These are phyloP conservation scores for Malus sylvestris DNA, from an alignment of 306 rosid genomes.

Conservation along the genomic window DNA sequence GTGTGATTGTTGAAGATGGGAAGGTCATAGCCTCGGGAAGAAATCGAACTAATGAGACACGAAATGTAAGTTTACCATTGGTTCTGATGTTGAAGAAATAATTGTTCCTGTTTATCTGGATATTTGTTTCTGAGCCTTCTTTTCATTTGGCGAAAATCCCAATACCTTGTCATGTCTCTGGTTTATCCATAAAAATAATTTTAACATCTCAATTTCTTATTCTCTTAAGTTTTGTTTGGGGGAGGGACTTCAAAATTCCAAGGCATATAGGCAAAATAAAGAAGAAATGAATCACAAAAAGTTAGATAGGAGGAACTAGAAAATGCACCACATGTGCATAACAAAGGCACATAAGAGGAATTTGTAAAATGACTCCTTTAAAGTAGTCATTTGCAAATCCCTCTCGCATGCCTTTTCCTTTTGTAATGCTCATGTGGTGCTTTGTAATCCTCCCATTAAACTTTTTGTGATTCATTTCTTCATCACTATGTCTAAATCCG, in stretches of 20 bases:
- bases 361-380: not conserved
- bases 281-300: not conserved
- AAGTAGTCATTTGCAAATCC: not conserved
- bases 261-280: not conserved
- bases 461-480: not conserved
- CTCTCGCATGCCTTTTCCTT: not conserved
- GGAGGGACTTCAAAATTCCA: not conserved
- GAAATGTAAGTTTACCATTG: constrained; percentile 47
- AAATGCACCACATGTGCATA: not conserved
- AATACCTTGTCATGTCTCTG: not conserved
- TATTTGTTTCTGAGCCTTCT: not conserved
- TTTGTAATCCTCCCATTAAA: not conserved
- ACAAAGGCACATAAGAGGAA: not conserved
- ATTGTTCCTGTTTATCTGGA: not conserved
- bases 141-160: not conserved
- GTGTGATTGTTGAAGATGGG: constrained; percentile 75
- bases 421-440: not conserved
- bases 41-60: constrained; percentile 74
- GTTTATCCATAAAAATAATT: not conserved
- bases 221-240: not conserved
- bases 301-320: not conserved
- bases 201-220: not conserved
- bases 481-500: not conserved
- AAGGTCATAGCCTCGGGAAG: constrained; percentile 76
- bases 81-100: not conserved